Evolutionary conservation across 2,329 filamentous ascomycete genomes (phyloP), one percentile per base, ranked within the genome.

Genomic region (Lecanoromycetidae sp.): DNA sequence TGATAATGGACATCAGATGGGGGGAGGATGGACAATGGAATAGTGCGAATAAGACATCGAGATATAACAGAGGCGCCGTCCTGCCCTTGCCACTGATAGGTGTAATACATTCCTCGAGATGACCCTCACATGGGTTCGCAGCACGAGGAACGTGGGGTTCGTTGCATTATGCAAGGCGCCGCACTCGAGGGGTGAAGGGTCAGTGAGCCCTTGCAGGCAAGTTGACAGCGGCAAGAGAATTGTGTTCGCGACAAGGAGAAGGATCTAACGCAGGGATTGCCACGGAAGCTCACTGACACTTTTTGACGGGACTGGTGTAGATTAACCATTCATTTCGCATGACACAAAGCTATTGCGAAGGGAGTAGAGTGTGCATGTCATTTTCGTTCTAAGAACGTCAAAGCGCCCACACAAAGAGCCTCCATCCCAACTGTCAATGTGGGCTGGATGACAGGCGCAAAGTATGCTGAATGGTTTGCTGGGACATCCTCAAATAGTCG

Each of bases 381-480:
- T 29, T 17, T 40, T 20, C 13, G 48, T 10, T 34, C 29, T 38
- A 56, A 42, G 30, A 56, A 54, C 10, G 53, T 55, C 43, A 56
- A 36, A 10, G 54, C 53, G n/a, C 48, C 57, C n/a, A 55, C 38
- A 23, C 50, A 51, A 15, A 58, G 41, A 3, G 54, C 56, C 33
- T 56, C 48, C 7, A 49, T 30, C 6, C 56, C 56, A 15, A 51
- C 48, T 35, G 44, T 35, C 32, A 58, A 29, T 5, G 57, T 57
- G 15, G 55, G 56, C 44, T 58, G 43, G 4, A 58, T 44, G 9
- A 43, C 42, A 13, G 57, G 57, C 20, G 51, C 55, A 50, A 56
- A 58, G 29, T 52, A 54, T 2, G 49, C 43, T 9, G 55, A 56
- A 49, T 58, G 56, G 29, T 58, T 58, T 9, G 43, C 52, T n/a